Evolutionary conservation across 352 stramenopile genomes (phyloP).

Genomic region (Globisporangium recalcitrans): DNA sequence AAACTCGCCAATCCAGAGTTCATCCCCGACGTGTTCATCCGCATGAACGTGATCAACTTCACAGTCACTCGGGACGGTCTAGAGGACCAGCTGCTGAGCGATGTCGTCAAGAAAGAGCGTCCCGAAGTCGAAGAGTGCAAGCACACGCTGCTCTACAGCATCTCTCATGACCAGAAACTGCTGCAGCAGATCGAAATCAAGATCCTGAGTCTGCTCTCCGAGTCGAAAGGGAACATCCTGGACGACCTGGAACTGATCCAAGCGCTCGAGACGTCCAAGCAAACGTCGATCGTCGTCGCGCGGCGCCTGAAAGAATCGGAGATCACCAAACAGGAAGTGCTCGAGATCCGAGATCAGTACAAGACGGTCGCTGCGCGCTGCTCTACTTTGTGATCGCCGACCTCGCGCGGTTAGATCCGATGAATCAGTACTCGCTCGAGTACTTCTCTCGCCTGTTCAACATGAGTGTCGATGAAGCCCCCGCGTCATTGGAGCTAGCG

Average conservation of each 20-base stretch:
- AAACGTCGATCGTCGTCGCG: slow-evolving; percentile 53
- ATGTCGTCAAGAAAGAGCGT: slow-evolving; percentile 82
- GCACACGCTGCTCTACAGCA: slow-evolving; percentile 80
- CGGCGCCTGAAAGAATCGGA: slow-evolving; percentile 54
- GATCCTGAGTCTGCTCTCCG: slow-evolving; percentile 84
- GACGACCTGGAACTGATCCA: slow-evolving; percentile 86
- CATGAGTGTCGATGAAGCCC: slow-evolving; percentile 41
- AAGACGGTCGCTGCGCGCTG: slow-evolving; percentile 39
- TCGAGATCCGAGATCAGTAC: slow-evolving; percentile 66
- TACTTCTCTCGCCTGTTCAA: slow-evolving; percentile 70
- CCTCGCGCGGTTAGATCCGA: slow-evolving; percentile 49
- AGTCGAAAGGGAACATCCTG: slow-evolving; percentile 86
- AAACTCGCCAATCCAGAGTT: slow-evolving; percentile 91
- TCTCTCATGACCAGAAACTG: slow-evolving; percentile 85
- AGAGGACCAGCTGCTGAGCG: slow-evolving; percentile 86
- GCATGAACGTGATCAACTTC: slow-evolving; percentile 93
- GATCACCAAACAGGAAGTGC: slow-evolving; percentile 49
- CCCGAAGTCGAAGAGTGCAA: slow-evolving; percentile 87
- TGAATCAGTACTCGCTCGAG: slow-evolving; percentile 81
- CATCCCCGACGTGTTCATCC: slow-evolving; percentile 88
- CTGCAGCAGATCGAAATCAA: slow-evolving; percentile 89
- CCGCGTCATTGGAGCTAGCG: slow-evolving; percentile 22
- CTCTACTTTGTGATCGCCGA: slow-evolving; percentile 73
- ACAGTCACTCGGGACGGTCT: slow-evolving; percentile 89
- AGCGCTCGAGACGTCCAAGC: slow-evolving; percentile 58